Conservation (phyloP, 2,329 filamentous ascomycete genomes). For the Cytospora paraplurivora region DNA sequence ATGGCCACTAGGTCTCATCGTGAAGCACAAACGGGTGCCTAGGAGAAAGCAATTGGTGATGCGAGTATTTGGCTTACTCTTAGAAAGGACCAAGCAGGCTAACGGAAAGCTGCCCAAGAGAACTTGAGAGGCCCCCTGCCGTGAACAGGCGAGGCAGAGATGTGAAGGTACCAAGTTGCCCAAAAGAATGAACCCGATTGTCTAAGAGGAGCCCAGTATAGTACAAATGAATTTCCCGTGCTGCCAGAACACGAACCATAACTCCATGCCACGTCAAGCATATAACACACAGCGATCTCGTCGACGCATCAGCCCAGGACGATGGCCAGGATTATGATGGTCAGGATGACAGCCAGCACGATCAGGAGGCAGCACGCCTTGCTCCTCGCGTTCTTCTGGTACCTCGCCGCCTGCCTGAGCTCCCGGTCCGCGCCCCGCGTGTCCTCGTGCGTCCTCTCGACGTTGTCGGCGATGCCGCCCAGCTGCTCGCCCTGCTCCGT, state of each 20-base stretch:
- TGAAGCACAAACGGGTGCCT: neutral
- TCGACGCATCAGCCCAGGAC: conserved; percentile 63
- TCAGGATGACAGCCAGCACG: conserved; percentile 84
- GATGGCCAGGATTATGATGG: conserved; percentile 86
- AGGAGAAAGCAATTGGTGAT: neutral
- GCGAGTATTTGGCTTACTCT: neutral
- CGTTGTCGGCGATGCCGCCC: conserved; percentile 85
- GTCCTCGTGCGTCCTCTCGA: conserved; percentile 78
- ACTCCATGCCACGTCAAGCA: conserved; percentile 18
- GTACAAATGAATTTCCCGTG: conserved; percentile 1
- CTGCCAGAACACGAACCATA: conserved; percentile 12
- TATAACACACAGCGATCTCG: neutral
- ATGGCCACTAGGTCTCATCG: neutral
- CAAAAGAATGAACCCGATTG: neutral
- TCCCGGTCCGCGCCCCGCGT: conserved; percentile 85
- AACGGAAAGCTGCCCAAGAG: no score
- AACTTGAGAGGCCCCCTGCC: neutral
- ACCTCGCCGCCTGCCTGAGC: conserved; percentile 79
- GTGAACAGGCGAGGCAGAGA: neutral
- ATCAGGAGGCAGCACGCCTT: conserved; percentile 92
- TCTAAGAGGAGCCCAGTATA: conserved; percentile 1
- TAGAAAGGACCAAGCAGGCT: no score
- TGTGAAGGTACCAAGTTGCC: neutral
- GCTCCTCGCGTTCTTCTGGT: conserved; percentile 93
- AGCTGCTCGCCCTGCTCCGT: conserved; percentile 89